Conservation (phyloP, 2,329 filamentous ascomycete species). For the Thielaviopsis euricoi region DNA sequence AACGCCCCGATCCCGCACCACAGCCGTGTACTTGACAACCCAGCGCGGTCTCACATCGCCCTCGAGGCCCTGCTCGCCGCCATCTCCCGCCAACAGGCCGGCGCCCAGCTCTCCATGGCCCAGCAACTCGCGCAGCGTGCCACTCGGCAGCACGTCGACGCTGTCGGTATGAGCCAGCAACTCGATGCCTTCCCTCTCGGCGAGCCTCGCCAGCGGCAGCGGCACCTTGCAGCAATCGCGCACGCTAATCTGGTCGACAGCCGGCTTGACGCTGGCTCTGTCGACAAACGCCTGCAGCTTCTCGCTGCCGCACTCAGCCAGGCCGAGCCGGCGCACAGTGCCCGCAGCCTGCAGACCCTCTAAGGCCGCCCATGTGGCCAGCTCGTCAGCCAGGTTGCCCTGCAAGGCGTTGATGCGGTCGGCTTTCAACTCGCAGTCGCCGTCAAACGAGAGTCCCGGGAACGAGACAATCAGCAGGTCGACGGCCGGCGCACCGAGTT, state of each 20-base stretch:
- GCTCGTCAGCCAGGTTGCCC: slow-evolving; percentile 50
- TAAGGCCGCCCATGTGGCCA: slow-evolving; percentile 52
- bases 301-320: slow-evolving; percentile 81
- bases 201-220: slow-evolving; percentile 66
- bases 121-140: slow-evolving; percentile 70
- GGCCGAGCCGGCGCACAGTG: slow-evolving; percentile 57
- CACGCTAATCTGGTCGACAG: slow-evolving; percentile 90
- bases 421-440: slow-evolving; percentile 69
- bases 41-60: slow-evolving; percentile 77
- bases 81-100: slow-evolving; percentile 44
- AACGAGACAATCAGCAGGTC: slow-evolving; percentile 88
- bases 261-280: slow-evolving; percentile 53
- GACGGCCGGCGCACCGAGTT: slow-evolving; percentile 58
- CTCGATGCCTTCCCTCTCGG: slow-evolving; percentile 70
- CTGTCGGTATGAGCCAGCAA: slow-evolving; percentile 88
- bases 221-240: slow-evolving; percentile 93
- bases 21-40: slow-evolving; percentile 95
- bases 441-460: slow-evolving; percentile 84
- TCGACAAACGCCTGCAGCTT: slow-evolving; percentile 64
- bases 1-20: slow-evolving; percentile 82
- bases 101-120: slow-evolving; percentile 56
- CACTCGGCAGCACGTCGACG: slow-evolving; percentile 74
- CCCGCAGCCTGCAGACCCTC: slow-evolving; percentile 59
- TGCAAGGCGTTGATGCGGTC: slow-evolving; percentile 44
- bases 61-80: slow-evolving; percentile 39